Conservation (phyloP, 345 rosid genomes). For the Hirschfeldia incana region DNA sequence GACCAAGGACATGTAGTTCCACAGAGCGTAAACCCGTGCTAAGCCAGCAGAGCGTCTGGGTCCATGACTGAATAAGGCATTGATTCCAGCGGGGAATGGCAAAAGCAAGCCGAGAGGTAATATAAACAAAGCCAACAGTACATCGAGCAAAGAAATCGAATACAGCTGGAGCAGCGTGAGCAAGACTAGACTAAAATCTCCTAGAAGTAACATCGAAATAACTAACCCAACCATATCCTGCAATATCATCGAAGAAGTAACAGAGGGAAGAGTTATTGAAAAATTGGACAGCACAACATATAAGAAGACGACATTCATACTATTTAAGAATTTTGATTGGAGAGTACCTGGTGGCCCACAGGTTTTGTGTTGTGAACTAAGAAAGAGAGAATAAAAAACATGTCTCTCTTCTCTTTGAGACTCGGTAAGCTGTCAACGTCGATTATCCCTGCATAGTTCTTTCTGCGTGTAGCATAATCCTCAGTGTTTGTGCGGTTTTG, state of each 20-base stretch:
- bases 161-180: constrained; percentile 95
- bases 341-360: constrained; percentile 92
- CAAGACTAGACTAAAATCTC: constrained; percentile 98
- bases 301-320: constrained; percentile 4
- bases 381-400: constrained; percentile 84
- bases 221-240: constrained; percentile 99
- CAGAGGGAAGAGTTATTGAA: neutral
- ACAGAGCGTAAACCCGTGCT: constrained; percentile 90
- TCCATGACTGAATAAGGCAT: constrained; percentile 97
- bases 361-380: constrained; percentile 94
- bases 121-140: constrained; percentile 81
- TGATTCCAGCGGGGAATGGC: constrained; percentile 98
- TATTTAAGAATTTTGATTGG: constrained; percentile 6
- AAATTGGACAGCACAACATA: neutral
- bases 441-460: constrained; percentile 61
- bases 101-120: constrained; percentile 90
- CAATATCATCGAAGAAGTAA: constrained; percentile 28
- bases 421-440: constrained; percentile 68
- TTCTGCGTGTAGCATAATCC: constrained; percentile 51
- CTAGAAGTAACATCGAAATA: constrained; percentile 94
- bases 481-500: constrained; percentile 51
- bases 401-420: constrained; percentile 88
- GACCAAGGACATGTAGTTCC: constrained; percentile 84
- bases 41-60: constrained; percentile 97
- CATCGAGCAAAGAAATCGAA: constrained; percentile 84